Evolutionary conservation across 495 filamentous ascomycete species (phyloP).

Genomic region (Podospora australis): DNA sequence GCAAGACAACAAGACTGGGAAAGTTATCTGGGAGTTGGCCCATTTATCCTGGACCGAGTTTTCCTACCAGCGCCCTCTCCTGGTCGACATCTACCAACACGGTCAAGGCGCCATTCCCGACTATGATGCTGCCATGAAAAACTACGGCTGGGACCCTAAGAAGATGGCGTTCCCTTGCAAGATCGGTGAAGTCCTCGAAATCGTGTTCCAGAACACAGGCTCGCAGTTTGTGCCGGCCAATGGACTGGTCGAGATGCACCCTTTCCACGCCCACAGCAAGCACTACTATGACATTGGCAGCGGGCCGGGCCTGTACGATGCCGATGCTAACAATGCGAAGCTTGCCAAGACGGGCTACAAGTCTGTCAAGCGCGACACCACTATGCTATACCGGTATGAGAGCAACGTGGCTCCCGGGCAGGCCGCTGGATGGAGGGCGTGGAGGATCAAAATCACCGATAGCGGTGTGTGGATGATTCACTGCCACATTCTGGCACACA

Average conservation of each 20-base stretch:
- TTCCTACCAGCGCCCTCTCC: constrained; percentile 38
- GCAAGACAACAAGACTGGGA: constrained; percentile 11
- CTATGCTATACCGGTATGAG: constrained; percentile 47
- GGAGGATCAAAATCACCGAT: constrained; percentile 45
- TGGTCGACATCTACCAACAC: constrained; percentile 50
- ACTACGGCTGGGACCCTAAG: constrained; percentile 48
- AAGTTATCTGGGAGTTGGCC: constrained; percentile 19
- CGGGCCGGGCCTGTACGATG: constrained; percentile 50
- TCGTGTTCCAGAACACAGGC: constrained; percentile 50
- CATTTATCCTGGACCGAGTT: constrained; percentile 43
- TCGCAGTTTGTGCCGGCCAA: constrained; percentile 16
- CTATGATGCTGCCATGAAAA: constrained; percentile 36
- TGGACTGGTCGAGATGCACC: constrained; percentile 52
- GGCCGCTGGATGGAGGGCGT: constrained; percentile 52
- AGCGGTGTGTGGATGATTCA: constrained; percentile 60
- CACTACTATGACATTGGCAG: constrained; percentile 55
- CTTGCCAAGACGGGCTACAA: constrained; percentile 28
- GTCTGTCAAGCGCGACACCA: constrained; percentile 49
- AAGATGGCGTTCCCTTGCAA: constrained; percentile 46
- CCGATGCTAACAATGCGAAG: constrained; percentile 44
- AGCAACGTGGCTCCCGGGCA: constrained; percentile 27
- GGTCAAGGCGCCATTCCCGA: constrained; percentile 34
- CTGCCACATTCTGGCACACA: constrained; percentile 46
- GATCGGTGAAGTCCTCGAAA: constrained; percentile 57
- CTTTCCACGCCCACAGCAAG: constrained; percentile 54